These are phyloP conservation scores for Actinomortierella wolfii DNA, from an alignment of 371 early-diverging fungal species.

Conservation along the genomic window DNA sequence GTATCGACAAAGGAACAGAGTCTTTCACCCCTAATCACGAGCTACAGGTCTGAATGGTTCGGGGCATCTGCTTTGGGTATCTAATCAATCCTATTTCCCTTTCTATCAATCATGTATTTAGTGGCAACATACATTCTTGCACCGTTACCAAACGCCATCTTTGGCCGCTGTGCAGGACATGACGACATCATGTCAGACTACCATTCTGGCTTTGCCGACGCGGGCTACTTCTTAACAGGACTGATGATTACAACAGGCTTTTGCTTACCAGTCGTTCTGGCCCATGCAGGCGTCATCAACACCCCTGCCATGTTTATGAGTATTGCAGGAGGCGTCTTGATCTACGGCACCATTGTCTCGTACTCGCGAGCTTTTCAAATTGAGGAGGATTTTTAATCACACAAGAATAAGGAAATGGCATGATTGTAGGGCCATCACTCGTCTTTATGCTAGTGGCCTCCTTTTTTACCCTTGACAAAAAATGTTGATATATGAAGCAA, in stretches of 20 bases:
- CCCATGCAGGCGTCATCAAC: conserved; percentile 75
- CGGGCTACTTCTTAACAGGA: conserved; percentile 92
- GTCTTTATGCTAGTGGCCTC: no score
- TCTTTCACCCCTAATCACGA: not conserved
- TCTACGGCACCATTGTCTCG: conserved; percentile 82
- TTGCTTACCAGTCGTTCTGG: conserved; percentile 77
- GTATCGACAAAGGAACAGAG: conserved; percentile 3
- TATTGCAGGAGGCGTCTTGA: conserved; percentile 82
- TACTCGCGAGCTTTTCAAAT: conserved; percentile 55
- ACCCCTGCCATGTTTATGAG: conserved; percentile 87
- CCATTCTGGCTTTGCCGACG: conserved; percentile 78
- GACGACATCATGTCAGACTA: conserved; percentile 80
- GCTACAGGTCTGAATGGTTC: not conserved
- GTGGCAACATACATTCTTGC: conserved; percentile 88
- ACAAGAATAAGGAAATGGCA: not conserved
- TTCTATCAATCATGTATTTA: conserved; percentile 5
- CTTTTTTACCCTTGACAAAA: no score
- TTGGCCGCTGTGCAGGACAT: conserved; percentile 73
- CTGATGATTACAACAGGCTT: conserved; percentile 92
- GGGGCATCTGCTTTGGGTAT: no score
- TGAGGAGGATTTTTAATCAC: conserved; percentile 50
- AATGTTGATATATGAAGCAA: no score
- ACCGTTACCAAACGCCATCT: conserved; percentile 89
- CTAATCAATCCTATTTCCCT: not conserved
- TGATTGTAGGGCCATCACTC: no score